phyloP scores from a whole-genome alignment of 2,329 filamentous ascomycete species.

The Knufia fluminis region DNA sequence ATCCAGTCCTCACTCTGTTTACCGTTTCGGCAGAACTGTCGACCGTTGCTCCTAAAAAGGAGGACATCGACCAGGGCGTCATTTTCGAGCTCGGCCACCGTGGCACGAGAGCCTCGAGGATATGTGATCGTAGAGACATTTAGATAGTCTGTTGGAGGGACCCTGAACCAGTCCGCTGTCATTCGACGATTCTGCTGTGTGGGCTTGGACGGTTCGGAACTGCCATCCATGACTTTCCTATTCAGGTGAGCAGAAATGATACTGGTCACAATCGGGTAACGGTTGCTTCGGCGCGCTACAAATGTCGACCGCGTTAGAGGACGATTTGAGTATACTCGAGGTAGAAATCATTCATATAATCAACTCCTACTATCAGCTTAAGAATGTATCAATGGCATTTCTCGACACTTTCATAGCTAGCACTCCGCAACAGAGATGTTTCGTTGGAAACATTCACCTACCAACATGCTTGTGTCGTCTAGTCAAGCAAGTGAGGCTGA shows the following conservation, averaged over 20 bases:
- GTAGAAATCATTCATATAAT: no score
- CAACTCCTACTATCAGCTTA: no score
- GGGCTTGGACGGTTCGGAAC: not conserved
- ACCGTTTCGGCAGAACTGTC: not conserved
- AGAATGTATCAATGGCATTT: not conserved
- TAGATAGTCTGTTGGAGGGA: slow-evolving; percentile 5
- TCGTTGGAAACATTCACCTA: not conserved
- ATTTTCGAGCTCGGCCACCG: slow-evolving; percentile 3
- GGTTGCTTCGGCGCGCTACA: no score
- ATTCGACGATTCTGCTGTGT: slow-evolving; percentile 6
- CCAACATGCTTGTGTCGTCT: not conserved
- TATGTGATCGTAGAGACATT: slow-evolving; percentile 4
- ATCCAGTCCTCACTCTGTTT: slow-evolving; percentile 3
- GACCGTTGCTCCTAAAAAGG: not conserved
- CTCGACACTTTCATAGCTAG: not conserved
- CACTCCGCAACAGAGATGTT: not conserved
- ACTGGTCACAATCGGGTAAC: no score
- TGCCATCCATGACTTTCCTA: not conserved
- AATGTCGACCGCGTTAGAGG: no score
- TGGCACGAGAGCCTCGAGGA: slow-evolving; percentile 4
- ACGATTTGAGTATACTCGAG: no score
- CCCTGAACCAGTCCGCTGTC: slow-evolving; percentile 8
- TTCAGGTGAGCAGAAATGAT: not conserved
- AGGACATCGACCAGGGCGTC: slow-evolving; percentile 4
- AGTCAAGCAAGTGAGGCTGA: not conserved